Evolutionary conservation across 169 alveolate genomes (phyloP).

Genomic region (Plasmodium gaboni): DNA sequence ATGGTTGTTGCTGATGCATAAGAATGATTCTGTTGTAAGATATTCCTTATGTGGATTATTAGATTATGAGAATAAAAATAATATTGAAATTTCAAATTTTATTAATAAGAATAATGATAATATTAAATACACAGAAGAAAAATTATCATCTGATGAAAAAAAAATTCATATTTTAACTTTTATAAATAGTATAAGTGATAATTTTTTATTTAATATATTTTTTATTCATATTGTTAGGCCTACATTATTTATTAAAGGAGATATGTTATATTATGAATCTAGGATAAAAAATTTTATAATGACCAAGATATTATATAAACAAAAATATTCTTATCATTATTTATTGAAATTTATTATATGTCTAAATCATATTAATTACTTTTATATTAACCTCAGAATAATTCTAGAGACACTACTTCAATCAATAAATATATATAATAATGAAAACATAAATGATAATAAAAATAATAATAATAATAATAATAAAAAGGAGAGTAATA

Average conservation of each 20-base stretch:
- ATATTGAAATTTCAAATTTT: not conserved
- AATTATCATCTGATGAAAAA: not conserved
- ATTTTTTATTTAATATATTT: constrained; percentile 67
- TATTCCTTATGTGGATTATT: constrained; percentile 31
- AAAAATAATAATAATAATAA: not conserved
- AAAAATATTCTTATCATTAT: constrained; percentile 18
- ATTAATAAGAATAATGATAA: not conserved
- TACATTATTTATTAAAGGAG: constrained; percentile 55
- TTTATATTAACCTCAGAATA: constrained; percentile 13
- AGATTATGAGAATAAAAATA: not conserved
- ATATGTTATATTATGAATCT: constrained; percentile 21
- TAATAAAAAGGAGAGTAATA: not conserved
- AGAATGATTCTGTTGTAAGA: constrained; percentile 42
- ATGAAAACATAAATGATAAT: not conserved
- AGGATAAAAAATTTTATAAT: constrained; percentile 33
- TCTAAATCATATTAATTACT: not conserved
- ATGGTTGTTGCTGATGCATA: constrained; percentile 31
- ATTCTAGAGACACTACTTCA: constrained; percentile 24
- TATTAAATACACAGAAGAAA: not conserved
- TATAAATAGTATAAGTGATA: constrained; percentile 57
- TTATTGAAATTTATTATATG: constrained; percentile 2
- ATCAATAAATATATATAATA: not conserved
- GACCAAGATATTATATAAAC: constrained; percentile 34
- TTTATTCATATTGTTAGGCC: constrained; percentile 62
- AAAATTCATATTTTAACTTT: constrained; percentile 21